These are phyloP conservation scores for Komagataella ulmi DNA, from an alignment of 805 yeast species.

Conservation along the genomic window DNA sequence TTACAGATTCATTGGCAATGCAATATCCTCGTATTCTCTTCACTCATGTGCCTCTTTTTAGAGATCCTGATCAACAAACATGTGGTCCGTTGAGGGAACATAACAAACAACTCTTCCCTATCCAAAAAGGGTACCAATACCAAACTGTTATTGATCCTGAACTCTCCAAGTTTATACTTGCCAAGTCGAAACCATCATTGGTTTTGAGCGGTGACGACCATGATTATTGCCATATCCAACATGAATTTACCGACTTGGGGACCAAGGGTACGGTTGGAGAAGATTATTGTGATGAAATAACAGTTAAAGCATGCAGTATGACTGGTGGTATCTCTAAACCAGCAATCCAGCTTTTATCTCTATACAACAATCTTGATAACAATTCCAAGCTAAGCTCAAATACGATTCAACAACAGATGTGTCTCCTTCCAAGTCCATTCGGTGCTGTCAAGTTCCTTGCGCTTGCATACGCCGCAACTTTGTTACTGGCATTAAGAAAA, in stretches of 20 bases:
- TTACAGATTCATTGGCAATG: constrained; percentile 14
- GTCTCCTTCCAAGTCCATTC: neutral
- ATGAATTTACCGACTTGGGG: constrained; percentile 17
- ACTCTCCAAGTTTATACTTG: constrained; percentile 44
- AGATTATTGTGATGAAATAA: constrained; percentile 49
- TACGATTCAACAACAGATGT: neutral
- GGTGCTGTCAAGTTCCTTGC: neutral
- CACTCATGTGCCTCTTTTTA: constrained; percentile 78
- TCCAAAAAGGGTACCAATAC: constrained; percentile 68
- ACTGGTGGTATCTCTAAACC: constrained; percentile 83
- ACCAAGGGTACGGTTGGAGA: constrained; percentile 10
- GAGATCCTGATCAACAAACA: constrained; percentile 43
- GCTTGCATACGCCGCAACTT: neutral
- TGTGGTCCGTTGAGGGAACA: constrained; percentile 74
- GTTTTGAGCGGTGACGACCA: constrained; percentile 94
- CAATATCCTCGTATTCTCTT: constrained; percentile 53
- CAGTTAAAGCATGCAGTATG: constrained; percentile 85
- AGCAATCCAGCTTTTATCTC: constrained; percentile 72
- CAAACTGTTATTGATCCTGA: constrained; percentile 73
- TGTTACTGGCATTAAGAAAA: neutral
- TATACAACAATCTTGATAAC: constrained; percentile 12
- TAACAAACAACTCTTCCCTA: constrained; percentile 46
- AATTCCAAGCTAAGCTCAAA: neutral
- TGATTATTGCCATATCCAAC: constrained; percentile 77
- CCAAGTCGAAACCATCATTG: constrained; percentile 46